A percentile compares a stretch with the other conserved stretches of the same genome.
Conservation (phyloP, 140 eudicot species). For the Flaveria floridana region DNA sequence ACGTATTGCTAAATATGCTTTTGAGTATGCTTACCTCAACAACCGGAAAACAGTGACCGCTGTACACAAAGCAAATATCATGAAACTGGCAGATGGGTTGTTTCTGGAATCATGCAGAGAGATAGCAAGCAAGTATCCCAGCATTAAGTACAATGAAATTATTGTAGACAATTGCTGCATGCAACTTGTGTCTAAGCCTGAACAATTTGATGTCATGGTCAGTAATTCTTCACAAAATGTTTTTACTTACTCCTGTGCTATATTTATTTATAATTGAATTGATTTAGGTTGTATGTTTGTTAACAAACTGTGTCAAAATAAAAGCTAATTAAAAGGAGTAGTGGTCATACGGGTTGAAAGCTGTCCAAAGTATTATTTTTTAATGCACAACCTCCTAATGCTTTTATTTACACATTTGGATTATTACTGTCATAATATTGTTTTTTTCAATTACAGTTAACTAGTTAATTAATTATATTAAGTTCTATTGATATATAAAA, state of each 20-base stretch:
- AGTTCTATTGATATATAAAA: not conserved
- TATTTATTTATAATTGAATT: not conserved
- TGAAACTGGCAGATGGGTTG: slow-evolving; percentile 92
- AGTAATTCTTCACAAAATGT: not conserved
- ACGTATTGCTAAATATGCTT: slow-evolving; percentile 84
- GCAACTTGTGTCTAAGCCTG: slow-evolving; percentile 90
- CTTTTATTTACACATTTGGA: not conserved
- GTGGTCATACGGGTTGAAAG: not conserved
- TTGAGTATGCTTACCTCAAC: slow-evolving; percentile 89
- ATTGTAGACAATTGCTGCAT: slow-evolving; percentile 90
- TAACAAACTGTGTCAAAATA: not conserved
- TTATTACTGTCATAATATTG: not conserved
- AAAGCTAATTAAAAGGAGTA: not conserved
- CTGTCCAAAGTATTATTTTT: not conserved
- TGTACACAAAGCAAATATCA: slow-evolving; percentile 88
- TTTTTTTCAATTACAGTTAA: not conserved
- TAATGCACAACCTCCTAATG: not conserved
- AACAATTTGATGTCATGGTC: slow-evolving; percentile 91
- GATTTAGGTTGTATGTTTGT: not conserved
- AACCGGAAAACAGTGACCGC: slow-evolving; percentile 83
- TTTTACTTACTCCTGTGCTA: not conserved
- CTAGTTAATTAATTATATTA: not conserved
- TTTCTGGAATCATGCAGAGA: slow-evolving; percentile 89
- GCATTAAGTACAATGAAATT: slow-evolving; percentile 76
- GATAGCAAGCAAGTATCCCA: slow-evolving; percentile 70